Percentiles rank a stretch among this genome's conserved stretches.
phyloP scores from a whole-genome alignment of 2,329 filamentous ascomycete species.

The Diaporthe ampelina region DNA sequence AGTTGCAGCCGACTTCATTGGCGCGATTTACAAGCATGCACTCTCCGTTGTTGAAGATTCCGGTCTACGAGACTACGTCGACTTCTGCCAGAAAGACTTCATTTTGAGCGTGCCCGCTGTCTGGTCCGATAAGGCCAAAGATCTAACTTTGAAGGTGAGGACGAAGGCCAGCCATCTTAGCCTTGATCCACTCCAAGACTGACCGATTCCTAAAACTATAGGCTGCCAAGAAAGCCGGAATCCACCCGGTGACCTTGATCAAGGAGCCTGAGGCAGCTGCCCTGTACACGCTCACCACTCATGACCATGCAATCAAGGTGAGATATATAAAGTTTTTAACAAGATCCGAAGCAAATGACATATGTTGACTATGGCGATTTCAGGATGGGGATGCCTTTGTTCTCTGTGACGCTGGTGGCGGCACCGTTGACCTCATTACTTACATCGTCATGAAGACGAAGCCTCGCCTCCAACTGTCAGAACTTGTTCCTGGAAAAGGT shows the following conservation, averaged over 20 bases:
- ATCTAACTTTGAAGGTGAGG: conserved; percentile 39
- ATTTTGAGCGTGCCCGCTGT: conserved; percentile 45
- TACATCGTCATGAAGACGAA: background rate
- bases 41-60: background rate
- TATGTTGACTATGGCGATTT: background rate
- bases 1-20: conserved; percentile 35
- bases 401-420: conserved; percentile 23
- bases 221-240: conserved; percentile 38
- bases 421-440: conserved; percentile 31
- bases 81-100: conserved; percentile 36
- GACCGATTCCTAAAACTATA: conserved; percentile 32
- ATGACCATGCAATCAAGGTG: conserved; percentile 13
- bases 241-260: conserved; percentile 17
- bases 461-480: background rate
- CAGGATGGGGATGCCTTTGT: conserved; percentile 11
- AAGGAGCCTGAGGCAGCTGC: conserved; percentile 37
- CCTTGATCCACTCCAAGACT: background rate
- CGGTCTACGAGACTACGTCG: background rate
- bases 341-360: no score
- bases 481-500: conserved; percentile 25
- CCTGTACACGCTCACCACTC: background rate
- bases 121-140: conserved; percentile 45
- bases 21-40: conserved; percentile 32
- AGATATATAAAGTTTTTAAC: accelerated
- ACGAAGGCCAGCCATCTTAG: background rate